Percentiles rank a stretch among this genome's conserved stretches.
phyloP scores from a whole-genome alignment of 345 rosid species.

The Carallia brachiata region DNA sequence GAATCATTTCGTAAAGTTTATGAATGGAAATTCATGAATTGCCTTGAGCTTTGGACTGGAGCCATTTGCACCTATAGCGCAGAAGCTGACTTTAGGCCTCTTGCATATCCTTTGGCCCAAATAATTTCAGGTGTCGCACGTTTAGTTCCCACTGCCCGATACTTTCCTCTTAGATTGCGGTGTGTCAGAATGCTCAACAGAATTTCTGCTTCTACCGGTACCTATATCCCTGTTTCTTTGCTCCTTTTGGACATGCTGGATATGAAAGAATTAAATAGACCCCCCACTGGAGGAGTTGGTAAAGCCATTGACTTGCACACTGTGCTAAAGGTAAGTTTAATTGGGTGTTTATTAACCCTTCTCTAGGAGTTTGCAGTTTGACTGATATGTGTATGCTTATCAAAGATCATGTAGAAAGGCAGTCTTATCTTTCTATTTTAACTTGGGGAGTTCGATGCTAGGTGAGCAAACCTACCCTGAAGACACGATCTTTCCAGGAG shows the following conservation, averaged over 20 bases:
- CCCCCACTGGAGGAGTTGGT: constrained; percentile 87
- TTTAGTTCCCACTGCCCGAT: constrained; percentile 90
- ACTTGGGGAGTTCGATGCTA: constrained; percentile 21
- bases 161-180: constrained; percentile 85
- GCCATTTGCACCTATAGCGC: constrained; percentile 69
- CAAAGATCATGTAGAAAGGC: neutral
- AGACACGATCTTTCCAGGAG: constrained; percentile 93
- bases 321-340: constrained; percentile 57
- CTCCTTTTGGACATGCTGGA: constrained; percentile 96
- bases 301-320: constrained; percentile 77
- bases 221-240: constrained; percentile 87
- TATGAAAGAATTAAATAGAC: constrained; percentile 84
- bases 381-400: neutral
- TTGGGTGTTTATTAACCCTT: neutral
- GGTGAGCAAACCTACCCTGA: constrained; percentile 80
- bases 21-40: constrained; percentile 93
- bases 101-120: constrained; percentile 88
- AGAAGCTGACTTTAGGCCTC: constrained; percentile 75
- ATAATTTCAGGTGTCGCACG: constrained; percentile 87
- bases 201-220: constrained; percentile 67
- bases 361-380: neutral
- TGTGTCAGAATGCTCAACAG: constrained; percentile 90
- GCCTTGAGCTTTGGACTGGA: constrained; percentile 99
- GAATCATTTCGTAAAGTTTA: constrained; percentile 91
- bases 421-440: constrained; percentile 3